These are phyloP conservation scores for Rhodosporidiobolus odoratus DNA, from an alignment of 768 basidiomycete genomes.

Conservation along the genomic window DNA sequence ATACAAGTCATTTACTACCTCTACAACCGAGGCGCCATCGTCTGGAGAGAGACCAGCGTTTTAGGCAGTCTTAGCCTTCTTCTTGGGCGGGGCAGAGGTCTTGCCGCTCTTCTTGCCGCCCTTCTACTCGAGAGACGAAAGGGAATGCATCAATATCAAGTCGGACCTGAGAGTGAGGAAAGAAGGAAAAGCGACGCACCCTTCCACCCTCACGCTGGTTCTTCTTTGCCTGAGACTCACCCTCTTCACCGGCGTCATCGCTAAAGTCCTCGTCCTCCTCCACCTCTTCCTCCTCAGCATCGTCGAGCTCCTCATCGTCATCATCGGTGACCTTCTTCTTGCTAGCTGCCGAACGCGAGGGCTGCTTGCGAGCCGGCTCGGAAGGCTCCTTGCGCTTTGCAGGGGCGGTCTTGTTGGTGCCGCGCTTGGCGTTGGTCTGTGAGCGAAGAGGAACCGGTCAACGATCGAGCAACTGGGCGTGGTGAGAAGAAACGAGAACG, in stretches of 20 bases:
- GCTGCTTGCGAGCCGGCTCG: slow-evolving; percentile 17
- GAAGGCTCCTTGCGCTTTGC: slow-evolving; percentile 24
- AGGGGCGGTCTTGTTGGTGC: slow-evolving; percentile 11
- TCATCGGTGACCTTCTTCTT: neutral
- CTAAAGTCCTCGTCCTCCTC: slow-evolving; percentile 5
- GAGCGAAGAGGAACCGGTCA: neutral
- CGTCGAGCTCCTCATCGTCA: slow-evolving; percentile 8
- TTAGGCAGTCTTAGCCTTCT: slow-evolving; percentile 14
- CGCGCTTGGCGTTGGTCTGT: slow-evolving; percentile 23
- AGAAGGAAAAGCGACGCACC: neutral
- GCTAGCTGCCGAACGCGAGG: slow-evolving; percentile 7
- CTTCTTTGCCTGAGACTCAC: slow-evolving; percentile 22
- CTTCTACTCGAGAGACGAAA: neutral
- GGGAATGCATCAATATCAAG: neutral
- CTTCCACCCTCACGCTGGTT: slow-evolving; percentile 15
- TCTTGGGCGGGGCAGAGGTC: slow-evolving; percentile 1
- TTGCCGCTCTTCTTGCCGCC: slow-evolving; percentile 14
- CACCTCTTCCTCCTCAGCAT: slow-evolving; percentile 8
- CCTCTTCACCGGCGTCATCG: slow-evolving; percentile 4
- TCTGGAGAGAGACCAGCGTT: neutral
- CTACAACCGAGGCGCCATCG: neutral
- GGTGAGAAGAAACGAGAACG: neutral
- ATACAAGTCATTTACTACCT: neutral
- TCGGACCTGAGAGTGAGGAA: neutral
- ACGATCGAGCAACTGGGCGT: too few relatives aligned